Percentiles rank a stretch among this genome's conserved stretches.
phyloP scores from a whole-genome alignment of 176 grass and related monocot species.

The Phragmites australis region DNA sequence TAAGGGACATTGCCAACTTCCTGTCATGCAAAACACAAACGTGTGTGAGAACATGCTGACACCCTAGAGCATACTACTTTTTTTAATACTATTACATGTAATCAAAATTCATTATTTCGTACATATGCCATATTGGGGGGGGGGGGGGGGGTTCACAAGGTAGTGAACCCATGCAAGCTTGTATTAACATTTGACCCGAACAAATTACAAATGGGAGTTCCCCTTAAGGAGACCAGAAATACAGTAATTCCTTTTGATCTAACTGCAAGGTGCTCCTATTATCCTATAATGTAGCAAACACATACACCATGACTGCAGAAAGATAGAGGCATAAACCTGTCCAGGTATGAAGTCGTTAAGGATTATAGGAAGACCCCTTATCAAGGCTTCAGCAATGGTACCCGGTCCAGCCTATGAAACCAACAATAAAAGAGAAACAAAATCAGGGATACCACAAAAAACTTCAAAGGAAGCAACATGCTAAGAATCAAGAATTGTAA shows the following conservation, averaged over 20 bases:
- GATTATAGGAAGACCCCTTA: conserved; percentile 97
- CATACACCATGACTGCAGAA: not conserved
- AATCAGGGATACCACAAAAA: not conserved
- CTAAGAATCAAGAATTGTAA: conserved; percentile 12
- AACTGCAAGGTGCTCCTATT: not conserved
- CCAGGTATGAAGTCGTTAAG: conserved; percentile 99
- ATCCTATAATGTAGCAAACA: not conserved
- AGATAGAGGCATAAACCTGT: conserved; percentile 62
- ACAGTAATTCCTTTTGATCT: not conserved
- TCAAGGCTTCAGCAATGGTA: conserved; percentile 98
- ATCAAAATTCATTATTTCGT: not conserved
- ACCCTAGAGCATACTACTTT: not conserved
- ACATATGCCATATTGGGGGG: too few relatives aligned
- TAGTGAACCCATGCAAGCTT: not conserved
- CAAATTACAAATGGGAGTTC: not conserved
- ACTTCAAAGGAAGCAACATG: conserved; percentile 1
- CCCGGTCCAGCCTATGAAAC: conserved; percentile 85
- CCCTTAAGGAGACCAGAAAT: not conserved
- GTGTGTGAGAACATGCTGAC: not conserved
- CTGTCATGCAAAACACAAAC: conserved; percentile 41
- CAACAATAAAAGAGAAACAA: conserved; percentile 3
- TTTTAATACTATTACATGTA: not conserved
- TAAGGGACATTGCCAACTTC: conserved; percentile 99
- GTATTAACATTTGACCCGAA: not conserved
- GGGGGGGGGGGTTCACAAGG: too few relatives aligned